Evolutionary conservation across 805 yeast genomes (phyloP).

Genomic region (Teunomyces barrocoloradensis): DNA sequence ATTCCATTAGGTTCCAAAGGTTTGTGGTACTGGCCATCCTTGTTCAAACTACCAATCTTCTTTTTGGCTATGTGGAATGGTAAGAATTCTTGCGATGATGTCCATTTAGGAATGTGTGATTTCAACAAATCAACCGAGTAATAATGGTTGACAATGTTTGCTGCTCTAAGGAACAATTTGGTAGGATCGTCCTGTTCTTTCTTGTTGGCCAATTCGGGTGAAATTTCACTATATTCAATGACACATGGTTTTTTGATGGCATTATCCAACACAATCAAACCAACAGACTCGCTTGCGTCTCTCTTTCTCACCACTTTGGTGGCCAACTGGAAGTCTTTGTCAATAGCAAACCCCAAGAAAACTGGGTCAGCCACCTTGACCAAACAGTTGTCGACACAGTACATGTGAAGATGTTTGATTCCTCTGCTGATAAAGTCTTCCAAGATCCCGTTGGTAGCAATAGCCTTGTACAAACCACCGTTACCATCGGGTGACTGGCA

Average conservation of each 20-base stretch:
- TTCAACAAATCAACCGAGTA: conserved; percentile 76
- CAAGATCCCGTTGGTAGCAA: conserved; percentile 59
- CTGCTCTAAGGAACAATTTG: conserved; percentile 79
- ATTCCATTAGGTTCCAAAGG: conserved; percentile 88
- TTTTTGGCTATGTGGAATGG: conserved; percentile 96
- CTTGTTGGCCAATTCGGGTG: conserved; percentile 66
- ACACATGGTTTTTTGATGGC: conserved; percentile 71
- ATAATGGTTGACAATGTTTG: conserved; percentile 95
- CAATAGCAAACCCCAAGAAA: conserved; percentile 80
- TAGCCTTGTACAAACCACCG: conserved; percentile 92
- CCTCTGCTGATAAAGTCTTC: conserved; percentile 66
- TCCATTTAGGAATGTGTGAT: conserved; percentile 65
- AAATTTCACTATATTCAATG: conserved; percentile 91
- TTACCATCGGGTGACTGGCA: conserved; percentile 96
- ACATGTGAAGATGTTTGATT: conserved; percentile 89
- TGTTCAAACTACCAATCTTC: conserved; percentile 67
- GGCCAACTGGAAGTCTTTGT: conserved; percentile 67
- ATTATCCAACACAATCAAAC: conserved; percentile 75
- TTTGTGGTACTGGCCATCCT: conserved; percentile 45
- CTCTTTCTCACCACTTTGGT: conserved; percentile 95
- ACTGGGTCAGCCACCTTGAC: conserved; percentile 93
- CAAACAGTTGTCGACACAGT: conserved; percentile 92
- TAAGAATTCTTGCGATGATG: conserved; percentile 56
- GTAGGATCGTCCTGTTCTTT: conserved; percentile 50
- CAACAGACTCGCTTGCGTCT: conserved; percentile 84